Evolutionary conservation across 2,329 filamentous ascomycete genomes (phyloP), one percentile per base, ranked within the genome.

Genomic region (Phaeosphaeriaceae sp.): DNA sequence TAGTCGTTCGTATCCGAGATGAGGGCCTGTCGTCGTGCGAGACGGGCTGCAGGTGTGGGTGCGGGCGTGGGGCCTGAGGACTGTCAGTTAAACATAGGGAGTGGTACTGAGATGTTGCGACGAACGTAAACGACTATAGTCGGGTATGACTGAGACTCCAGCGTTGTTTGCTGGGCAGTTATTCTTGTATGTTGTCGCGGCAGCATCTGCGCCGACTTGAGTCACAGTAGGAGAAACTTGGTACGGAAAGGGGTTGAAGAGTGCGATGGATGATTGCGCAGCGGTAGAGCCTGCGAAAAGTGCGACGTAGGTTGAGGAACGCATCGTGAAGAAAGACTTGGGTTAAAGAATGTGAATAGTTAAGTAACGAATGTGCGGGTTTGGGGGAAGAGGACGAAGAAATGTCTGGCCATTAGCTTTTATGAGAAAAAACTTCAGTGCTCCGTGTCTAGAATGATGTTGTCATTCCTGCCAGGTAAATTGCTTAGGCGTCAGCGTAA

Each of bases 121-220:
- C 35, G 26, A 54, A 49, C 39, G 34, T 2, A 11, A 26, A 26
- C 7, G 7, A 26, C 15, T 20, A 47, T 12, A 3, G 45, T 39
- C 3, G 56, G n/a, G 47, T 7, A 56, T 28, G 5, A 46, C 42
- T 38, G 58, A 52, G 7, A 56, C 44, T 13, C 63, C 61, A 3
- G 42, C 49, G 5, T 17, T 35, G 9, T 43, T 30, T 8, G 50
- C 50, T 4, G 57, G 50, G 29, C 62, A 66, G 8, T 46, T 46
- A 32, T 61, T 52, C 38, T 56, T 44, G 44, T 61, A 67, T 8
- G 64, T 67, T 6, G 63, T 62, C 3, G 62, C 57, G 21, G 44
- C 57, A 13, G 54, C 42, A 38, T 63, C 58, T 1, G 63, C 53
- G 37, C 61, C 60, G 13, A 61, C 47, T 15, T 57, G 37, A 5